Evolutionary conservation across 768 basidiomycete genomes (phyloP).

Genomic region (Xerocomus spinulosus): DNA sequence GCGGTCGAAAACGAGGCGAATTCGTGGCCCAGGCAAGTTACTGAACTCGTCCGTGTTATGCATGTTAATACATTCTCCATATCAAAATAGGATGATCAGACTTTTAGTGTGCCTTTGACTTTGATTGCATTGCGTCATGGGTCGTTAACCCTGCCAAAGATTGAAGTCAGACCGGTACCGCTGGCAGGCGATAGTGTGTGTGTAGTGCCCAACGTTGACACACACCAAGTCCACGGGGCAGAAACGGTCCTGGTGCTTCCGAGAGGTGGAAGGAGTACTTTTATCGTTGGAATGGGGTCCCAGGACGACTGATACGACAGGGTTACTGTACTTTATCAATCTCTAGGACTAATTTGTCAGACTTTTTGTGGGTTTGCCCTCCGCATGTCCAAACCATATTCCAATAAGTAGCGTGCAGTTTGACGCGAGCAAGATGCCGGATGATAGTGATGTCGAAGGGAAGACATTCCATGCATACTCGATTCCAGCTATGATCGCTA

Average conservation of each 20-base stretch:
- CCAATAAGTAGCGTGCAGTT: conserved; percentile 52
- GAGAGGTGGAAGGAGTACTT: conserved; percentile 76
- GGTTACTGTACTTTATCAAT: not conserved
- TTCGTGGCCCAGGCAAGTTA: conserved; percentile 64
- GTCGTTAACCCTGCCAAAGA: conserved; percentile 68
- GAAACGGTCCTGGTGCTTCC: conserved; percentile 79
- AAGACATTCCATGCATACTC: conserved; percentile 89
- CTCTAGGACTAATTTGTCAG: not conserved
- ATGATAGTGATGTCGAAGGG: conserved; percentile 72
- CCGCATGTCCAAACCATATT: conserved; percentile 48
- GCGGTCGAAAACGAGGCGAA: conserved; percentile 83
- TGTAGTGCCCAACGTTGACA: conserved; percentile 60
- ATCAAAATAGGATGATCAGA: conserved; percentile 51
- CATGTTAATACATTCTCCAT: conserved; percentile 1
- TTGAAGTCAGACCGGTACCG: conserved; percentile 60
- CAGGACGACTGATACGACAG: conserved; percentile 15
- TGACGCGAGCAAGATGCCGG: conserved; percentile 46
- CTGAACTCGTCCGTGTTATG: not conserved
- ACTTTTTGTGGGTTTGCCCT: conserved; percentile 28
- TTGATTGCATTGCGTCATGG: conserved; percentile 88
- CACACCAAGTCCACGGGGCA: conserved; percentile 82
- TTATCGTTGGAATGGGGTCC: conserved; percentile 68
- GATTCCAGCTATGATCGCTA: conserved; percentile 54
- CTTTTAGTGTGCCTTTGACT: conserved; percentile 58
- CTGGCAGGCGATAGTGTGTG: conserved; percentile 42